Percentiles rank a stretch among this genome's conserved stretches.
Conservation (phyloP, 2,329 filamentous ascomycete genomes). For the Verticillium zaregamsianum region DNA sequence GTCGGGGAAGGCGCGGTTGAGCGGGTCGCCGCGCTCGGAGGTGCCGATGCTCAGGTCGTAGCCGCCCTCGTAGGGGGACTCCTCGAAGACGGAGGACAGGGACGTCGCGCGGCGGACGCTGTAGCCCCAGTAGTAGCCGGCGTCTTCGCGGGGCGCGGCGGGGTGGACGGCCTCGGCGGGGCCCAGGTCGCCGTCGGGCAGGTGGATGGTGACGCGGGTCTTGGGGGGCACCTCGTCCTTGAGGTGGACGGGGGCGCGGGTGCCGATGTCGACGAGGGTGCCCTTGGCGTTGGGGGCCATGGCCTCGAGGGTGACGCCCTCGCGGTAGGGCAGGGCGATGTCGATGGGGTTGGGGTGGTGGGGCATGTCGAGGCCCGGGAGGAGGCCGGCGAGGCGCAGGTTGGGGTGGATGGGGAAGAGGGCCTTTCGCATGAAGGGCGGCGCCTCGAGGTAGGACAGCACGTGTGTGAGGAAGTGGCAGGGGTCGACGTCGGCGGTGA, state of each 20-base stretch:
- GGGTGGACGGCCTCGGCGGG: conserved; percentile 62
- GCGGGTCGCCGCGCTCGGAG: conserved; percentile 66
- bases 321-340: conserved; percentile 70
- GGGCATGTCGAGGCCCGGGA: conserved; percentile 79
- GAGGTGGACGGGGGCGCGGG: conserved; percentile 52
- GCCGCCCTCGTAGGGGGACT: conserved; percentile 68
- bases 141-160: conserved; percentile 64
- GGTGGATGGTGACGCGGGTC: conserved; percentile 69
- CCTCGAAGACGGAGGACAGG: conserved; percentile 72
- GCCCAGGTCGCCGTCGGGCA: conserved; percentile 45
- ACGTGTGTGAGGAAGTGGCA: conserved; percentile 77
- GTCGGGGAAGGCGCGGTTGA: conserved; percentile 40
- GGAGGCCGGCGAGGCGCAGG: conserved; percentile 64
- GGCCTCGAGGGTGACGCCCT: conserved; percentile 62
- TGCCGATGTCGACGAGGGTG: conserved; percentile 56
- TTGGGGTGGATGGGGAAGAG: conserved; percentile 80
- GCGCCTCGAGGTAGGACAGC: conserved; percentile 77
- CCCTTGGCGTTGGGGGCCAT: conserved; percentile 28
- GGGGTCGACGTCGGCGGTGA: conserved; percentile 68
- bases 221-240: conserved; percentile 60
- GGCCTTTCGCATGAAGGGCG: conserved; percentile 71
- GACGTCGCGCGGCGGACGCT: conserved; percentile 61
- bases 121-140: conserved; percentile 86
- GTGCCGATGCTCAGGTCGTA: conserved; percentile 84
- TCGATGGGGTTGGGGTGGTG: conserved; percentile 75